Base-by-base conservation (phyloP, 805 yeast genomes). In the Candida methanosorbosa region DNA sequence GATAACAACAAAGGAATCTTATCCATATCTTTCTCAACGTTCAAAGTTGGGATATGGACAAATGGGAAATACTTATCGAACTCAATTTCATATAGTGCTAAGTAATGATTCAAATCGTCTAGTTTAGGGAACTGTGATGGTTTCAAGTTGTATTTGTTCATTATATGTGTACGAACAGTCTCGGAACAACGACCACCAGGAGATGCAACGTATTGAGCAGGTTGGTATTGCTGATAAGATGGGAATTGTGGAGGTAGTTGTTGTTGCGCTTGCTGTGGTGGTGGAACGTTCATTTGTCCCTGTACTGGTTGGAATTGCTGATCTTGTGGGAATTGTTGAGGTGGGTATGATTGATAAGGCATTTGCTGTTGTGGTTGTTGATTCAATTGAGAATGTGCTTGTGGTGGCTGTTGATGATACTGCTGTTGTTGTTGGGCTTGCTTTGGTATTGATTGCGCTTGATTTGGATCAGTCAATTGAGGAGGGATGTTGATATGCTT, bases 61-160 rank as follows among this genome's bases (percentile, higher is more conserved):
- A 87, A 86, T 18, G 94, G 88, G 57, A 85, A 80, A 52, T 81
- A 87, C 37, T 73, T 74, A 60, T 82, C 81, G 57, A 86, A 87
- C 49, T 85, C 87, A 34, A 70, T 66, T 43, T 75, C 83, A 58
- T 77, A 88, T 11, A 87, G 63, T n/a, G 72, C 68, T 45, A 81
- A 70, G 54, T 84, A 88, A 31, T 75, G 70, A 52, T 85, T 87
- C 46, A 88, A 61, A 45, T 87, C 95, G 17, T 74, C 77, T 32
- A 80, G 61, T 9, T 78, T 72, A 0, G 95, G 95, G 44, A 87
- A 79, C 45, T 81, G 78, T 13, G 68, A 59, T 16, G 72, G 69
- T 18, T 66, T 55, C 38, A 82, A 56, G 41, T 72, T 68, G 50
- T 80, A 75, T 21, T 64, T 59, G 20, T 46, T 49, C 49, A 82